phyloP scores from a whole-genome alignment of 371 early-diverging fungal genomes.

The Apophysomyces ossiformis region DNA sequence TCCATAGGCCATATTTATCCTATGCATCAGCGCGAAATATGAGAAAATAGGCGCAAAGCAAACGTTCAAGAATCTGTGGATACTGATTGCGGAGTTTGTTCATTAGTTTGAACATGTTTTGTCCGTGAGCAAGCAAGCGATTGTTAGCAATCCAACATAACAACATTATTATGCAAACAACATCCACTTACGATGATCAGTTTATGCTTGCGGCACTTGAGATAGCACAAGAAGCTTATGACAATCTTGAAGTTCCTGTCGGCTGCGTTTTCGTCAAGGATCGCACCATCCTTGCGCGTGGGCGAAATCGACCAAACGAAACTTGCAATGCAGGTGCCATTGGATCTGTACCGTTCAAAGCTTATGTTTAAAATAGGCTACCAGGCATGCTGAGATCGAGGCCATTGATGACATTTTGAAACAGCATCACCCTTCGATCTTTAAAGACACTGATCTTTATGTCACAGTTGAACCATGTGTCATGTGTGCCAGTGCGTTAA shows the following conservation, averaged over 20 bases:
- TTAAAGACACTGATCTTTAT: conserved; percentile 76
- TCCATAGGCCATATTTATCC: too few species aligned
- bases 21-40: too few species aligned
- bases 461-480: conserved; percentile 99
- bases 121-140: too few species aligned
- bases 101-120: too few species aligned
- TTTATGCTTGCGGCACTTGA: conserved; percentile 48
- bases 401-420: conserved; percentile 82
- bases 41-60: too few species aligned
- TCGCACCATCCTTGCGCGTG: conserved; percentile 66
- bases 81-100: too few species aligned
- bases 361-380: conserved; percentile 61
- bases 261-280: conserved; percentile 96
- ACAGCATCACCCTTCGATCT: conserved; percentile 43
- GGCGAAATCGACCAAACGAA: conserved; percentile 88
- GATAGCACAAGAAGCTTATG: conserved; percentile 83
- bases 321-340: conserved; percentile 75
- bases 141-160: too few species aligned
- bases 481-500: conserved; percentile 96
- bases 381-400: conserved; percentile 92
- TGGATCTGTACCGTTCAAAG: neutral
- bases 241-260: conserved; percentile 94
- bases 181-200: conserved; percentile 33
- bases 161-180: conserved; percentile 21
- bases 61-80: too few species aligned